Evolutionary conservation across 73 alveolate species (phyloP).

Genomic region (Paramecium sonneborni): DNA sequence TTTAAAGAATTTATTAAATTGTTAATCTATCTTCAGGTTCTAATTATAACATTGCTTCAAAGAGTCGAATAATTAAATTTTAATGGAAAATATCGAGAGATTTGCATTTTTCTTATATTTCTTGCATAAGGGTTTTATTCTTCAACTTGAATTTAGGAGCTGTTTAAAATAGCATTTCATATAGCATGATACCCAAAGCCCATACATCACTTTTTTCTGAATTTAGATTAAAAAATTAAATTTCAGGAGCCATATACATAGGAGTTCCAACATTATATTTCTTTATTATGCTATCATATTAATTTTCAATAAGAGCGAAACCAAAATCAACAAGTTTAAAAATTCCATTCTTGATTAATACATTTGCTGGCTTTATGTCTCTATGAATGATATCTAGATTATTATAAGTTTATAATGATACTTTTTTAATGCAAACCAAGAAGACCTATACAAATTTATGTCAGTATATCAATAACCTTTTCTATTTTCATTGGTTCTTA

Average conservation of each 20-base stretch:
- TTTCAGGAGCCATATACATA: constrained; percentile 76
- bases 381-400: constrained; percentile 56
- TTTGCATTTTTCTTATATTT: neutral
- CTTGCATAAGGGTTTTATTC: neutral
- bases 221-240: constrained; percentile 38
- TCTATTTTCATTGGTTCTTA: constrained; percentile 29
- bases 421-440: constrained; percentile 29
- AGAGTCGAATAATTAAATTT: neutral
- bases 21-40: neutral
- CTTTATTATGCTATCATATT: constrained; percentile 15
- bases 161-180: neutral
- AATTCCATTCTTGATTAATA: constrained; percentile 40
- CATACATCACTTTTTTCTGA: constrained; percentile 71
- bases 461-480: neutral
- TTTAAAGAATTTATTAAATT: neutral
- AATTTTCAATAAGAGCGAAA: constrained; percentile 39
- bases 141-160: neutral
- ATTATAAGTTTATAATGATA: neutral
- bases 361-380: constrained; percentile 75
- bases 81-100: neutral
- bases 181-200: constrained; percentile 39
- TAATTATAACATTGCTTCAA: neutral
- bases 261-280: constrained; percentile 64
- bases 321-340: constrained; percentile 67
- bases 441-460: constrained; percentile 36